Evolutionary conservation across 1,139 yeast species (phyloP), one percentile per base, ranked within the genome.

Genomic region (Geotrichum histeridarum): DNA sequence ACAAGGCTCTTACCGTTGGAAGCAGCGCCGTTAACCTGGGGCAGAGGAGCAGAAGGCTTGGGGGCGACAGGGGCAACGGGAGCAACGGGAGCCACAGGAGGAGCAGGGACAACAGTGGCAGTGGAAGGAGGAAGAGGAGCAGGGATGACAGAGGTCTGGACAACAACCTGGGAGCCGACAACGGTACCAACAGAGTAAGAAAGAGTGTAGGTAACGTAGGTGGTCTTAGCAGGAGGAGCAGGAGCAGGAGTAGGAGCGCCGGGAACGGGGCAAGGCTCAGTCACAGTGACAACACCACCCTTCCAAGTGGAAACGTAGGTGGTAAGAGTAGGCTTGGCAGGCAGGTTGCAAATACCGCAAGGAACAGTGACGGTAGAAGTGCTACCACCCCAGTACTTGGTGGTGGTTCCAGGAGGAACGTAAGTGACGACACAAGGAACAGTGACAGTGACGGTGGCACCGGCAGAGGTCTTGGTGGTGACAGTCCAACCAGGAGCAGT

Each of bases 361-460:
- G 50, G 50, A 17, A 39, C 18, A 15, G 54, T 51, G 30, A 51
- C 36, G 30, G 50, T 45, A 30, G 41, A 45, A 15, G 54, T 51
- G 17, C 31, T 17, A 22, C 54, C 54, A 18, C 54, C 54, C 42
- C 46, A 39, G 43, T 51, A 46, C 22, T 41, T 22, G 17, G 54
- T 51, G 18, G 44, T 38, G 11, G 51, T 45, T 42, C 42, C 51
- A 11, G 33, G 42, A 44, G 50, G 38, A 31, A 51, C 51, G 42
- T 33, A 18, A 33, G 57, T 54, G 27, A 43, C 42, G 4, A n/a
- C 41, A 31, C 54, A 51, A 27, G 55, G 54, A 46, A 51, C 57
- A 41, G 55, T 52, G 44, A 55, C 57, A 17, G 57, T 55, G 30
- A 51, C 51, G 9, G 53, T 47, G n/a, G 37, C 48, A 36, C 54